Evolutionary conservation across 2,329 filamentous ascomycete genomes (phyloP).

Genomic region (Bipolaris victoriae): DNA sequence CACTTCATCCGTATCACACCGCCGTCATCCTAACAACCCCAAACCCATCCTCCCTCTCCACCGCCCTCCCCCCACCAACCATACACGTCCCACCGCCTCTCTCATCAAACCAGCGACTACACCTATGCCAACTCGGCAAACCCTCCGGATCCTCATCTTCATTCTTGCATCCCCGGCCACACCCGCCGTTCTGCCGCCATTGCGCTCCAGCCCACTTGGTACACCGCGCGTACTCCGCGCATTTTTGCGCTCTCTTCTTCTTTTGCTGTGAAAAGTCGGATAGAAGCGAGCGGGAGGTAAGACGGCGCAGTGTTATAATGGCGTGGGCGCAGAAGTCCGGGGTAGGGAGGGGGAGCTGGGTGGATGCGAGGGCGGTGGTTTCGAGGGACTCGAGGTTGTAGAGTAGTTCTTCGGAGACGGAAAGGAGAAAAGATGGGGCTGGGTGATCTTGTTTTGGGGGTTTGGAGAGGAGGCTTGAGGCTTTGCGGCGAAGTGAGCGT

Average conservation of each 20-base stretch:
- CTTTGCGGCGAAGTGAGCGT: constrained; percentile 29
- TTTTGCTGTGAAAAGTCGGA: constrained; percentile 31
- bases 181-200: constrained; percentile 41
- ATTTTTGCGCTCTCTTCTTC: constrained; percentile 27
- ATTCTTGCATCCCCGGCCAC: constrained; percentile 40
- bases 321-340: constrained; percentile 43
- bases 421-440: constrained; percentile 27
- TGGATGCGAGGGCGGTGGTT: constrained; percentile 38
- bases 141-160: constrained; percentile 43
- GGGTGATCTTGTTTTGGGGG: constrained; percentile 1
- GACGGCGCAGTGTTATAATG: constrained; percentile 38
- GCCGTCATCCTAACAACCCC: constrained; percentile 9
- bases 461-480: constrained; percentile 16
- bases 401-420: constrained; percentile 31
- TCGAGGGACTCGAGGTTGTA: constrained; percentile 44
- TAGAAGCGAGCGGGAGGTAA: constrained; percentile 33
- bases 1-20: not conserved
- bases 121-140: constrained; percentile 45
- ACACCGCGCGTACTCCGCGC: constrained; percentile 43
- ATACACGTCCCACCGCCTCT: constrained; percentile 38
- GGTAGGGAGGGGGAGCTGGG: constrained; percentile 32
- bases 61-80: constrained; percentile 34
- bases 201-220: constrained; percentile 43
- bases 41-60: constrained; percentile 9
- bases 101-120: constrained; percentile 41